Percentiles rank a stretch among this genome's conserved stretches.
These are phyloP conservation scores for Talaromyces proteolyticus DNA, from an alignment of 495 filamentous ascomycete species.

Conservation along the genomic window DNA sequence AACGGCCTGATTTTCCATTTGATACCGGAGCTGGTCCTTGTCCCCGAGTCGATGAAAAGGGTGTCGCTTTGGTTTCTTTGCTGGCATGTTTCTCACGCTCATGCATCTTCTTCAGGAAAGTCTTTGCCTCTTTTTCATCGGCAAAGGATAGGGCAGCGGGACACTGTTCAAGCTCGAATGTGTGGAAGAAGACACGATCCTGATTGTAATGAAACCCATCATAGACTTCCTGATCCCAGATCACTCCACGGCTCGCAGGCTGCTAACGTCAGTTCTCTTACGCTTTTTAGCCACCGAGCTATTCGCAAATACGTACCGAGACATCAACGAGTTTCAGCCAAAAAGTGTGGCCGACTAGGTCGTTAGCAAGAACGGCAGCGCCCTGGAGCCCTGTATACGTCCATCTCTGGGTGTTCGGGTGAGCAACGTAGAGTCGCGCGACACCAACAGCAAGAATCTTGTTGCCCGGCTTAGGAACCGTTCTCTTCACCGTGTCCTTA, in stretches of 20 bases:
- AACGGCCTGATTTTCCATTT: slow-evolving; percentile 44
- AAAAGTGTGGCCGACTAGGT: slow-evolving; percentile 88
- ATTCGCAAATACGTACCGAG: slow-evolving; percentile 56
- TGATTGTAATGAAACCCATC: slow-evolving; percentile 92
- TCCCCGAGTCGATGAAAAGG: slow-evolving; percentile 59
- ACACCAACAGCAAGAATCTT: slow-evolving; percentile 94
- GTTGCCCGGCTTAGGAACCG: slow-evolving; percentile 85
- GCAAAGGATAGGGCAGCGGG: slow-evolving; percentile 85
- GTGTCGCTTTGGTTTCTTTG: slow-evolving; percentile 72
- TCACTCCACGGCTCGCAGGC: slow-evolving; percentile 78
- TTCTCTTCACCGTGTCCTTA: slow-evolving; percentile 87
- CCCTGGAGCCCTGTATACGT: slow-evolving; percentile 91
- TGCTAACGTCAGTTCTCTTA: slow-evolving; percentile 23
- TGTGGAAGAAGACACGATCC: slow-evolving; percentile 94
- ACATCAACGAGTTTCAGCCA: slow-evolving; percentile 98
- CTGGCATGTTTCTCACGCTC: slow-evolving; percentile 89
- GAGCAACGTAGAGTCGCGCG: slow-evolving; percentile 88
- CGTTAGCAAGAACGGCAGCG: slow-evolving; percentile 88
- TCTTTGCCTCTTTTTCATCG: slow-evolving; percentile 94
- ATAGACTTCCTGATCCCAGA: slow-evolving; percentile 98
- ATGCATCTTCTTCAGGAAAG: slow-evolving; percentile 91
- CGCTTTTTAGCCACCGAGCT: slow-evolving; percentile 13
- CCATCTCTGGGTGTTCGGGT: slow-evolving; percentile 84
- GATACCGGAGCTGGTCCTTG: slow-evolving; percentile 37
- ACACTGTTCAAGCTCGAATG: slow-evolving; percentile 90